phyloP scores from a whole-genome alignment of 2,329 filamentous ascomycete genomes.

The Diaporthe citrichinensis region DNA sequence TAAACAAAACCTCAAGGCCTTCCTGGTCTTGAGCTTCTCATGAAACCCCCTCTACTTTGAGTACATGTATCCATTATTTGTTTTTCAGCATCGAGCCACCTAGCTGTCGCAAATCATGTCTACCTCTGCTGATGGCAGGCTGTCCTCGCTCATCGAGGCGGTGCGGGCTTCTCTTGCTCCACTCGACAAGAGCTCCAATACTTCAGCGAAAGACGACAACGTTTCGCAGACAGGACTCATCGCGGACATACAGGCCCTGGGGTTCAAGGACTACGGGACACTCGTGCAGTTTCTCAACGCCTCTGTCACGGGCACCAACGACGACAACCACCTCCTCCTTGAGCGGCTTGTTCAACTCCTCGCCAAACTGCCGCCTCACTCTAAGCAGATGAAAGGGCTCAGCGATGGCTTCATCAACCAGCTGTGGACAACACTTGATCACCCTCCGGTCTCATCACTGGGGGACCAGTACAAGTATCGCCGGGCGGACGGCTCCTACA shows the following conservation, averaged over 20 bases:
- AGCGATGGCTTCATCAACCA: constrained; percentile 33
- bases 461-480: constrained; percentile 47
- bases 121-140: not conserved
- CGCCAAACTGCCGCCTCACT: constrained; percentile 47
- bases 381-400: constrained; percentile 45
- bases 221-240: constrained; percentile 30
- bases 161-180: constrained; percentile 6
- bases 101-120: not conserved
- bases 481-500: constrained; percentile 57
- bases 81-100: not conserved
- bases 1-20: not conserved
- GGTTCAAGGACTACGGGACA: constrained; percentile 50
- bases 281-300: constrained; percentile 38
- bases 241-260: constrained; percentile 45
- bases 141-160: not conserved
- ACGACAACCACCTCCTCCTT: constrained; percentile 39
- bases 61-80: not conserved
- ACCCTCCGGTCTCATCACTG: constrained; percentile 13
- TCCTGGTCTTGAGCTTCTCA: not conserved
- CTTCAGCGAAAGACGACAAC: not conserved
- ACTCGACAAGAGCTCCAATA: not conserved
- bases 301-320: constrained; percentile 37
- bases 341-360: constrained; percentile 43
- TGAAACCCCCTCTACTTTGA: not conserved
- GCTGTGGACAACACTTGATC: constrained; percentile 26